Evolutionary conservation across 106 monocot species (phyloP).

Genomic region (Agapanthus africanus): DNA sequence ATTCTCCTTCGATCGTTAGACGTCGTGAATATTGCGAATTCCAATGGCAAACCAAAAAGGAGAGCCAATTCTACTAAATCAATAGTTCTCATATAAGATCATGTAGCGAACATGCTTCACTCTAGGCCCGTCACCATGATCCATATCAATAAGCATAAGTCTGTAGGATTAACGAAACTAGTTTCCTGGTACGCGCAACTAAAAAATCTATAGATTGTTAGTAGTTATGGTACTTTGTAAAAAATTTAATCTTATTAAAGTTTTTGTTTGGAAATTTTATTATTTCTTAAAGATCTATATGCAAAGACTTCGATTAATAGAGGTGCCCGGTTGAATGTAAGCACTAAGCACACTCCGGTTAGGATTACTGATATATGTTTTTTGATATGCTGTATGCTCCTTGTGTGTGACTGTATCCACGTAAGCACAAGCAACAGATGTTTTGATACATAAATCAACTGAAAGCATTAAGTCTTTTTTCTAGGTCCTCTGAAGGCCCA

Average conservation of each 20-base stretch:
- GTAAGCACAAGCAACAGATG: no score
- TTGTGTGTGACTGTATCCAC: background rate
- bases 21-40: background rate
- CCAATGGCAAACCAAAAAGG: background rate
- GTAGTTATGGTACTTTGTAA: no score
- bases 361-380: background rate
- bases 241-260: no score
- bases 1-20: no score
- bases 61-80: background rate
- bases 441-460: background rate
- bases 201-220: no score
- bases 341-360: background rate
- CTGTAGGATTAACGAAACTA: background rate
- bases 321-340: background rate
- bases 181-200: background rate
- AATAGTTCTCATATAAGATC: background rate
- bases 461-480: background rate
- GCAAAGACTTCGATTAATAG: no score
- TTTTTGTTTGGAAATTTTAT: no score
- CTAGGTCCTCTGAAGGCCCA: background rate
- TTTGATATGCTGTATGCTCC: background rate
- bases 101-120: background rate
- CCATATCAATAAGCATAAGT: background rate
- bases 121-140: background rate
- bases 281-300: no score